Conservation (phyloP, 2,329 filamentous ascomycete species). For the Daldinia sp. region DNA sequence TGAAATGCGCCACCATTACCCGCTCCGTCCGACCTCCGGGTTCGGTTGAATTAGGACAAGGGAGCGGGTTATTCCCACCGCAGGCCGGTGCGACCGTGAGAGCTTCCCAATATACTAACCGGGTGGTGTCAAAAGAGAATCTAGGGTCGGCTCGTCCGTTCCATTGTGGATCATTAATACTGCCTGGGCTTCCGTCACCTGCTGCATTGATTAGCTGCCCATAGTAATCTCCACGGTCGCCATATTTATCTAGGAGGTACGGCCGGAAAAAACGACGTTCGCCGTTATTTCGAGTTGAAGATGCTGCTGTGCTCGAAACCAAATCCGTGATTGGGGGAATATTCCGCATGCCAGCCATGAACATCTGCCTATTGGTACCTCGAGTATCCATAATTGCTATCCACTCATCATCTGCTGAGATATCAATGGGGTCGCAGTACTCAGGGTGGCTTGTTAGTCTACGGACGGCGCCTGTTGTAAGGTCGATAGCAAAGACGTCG, state of each 20-base stretch:
- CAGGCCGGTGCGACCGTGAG: constrained; percentile 56
- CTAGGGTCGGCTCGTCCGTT: constrained; percentile 61
- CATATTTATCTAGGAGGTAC: constrained; percentile 57
- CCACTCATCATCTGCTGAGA: constrained; percentile 60
- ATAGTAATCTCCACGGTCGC: constrained; percentile 59
- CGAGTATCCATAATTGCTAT: constrained; percentile 59
- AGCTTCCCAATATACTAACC: constrained; percentile 58
- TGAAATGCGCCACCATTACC: constrained; percentile 58
- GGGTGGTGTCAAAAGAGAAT: constrained; percentile 57
- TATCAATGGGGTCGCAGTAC: constrained; percentile 58
- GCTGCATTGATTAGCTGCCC: constrained; percentile 59
- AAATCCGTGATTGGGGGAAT: constrained; percentile 59
- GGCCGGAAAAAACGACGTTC: constrained; percentile 60
- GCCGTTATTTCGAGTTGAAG: constrained; percentile 61
- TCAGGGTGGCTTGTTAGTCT: constrained; percentile 59
- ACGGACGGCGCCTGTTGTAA: constrained; percentile 56
- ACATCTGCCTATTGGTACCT: constrained; percentile 58
- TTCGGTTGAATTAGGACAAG: constrained; percentile 56
- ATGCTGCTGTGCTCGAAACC: constrained; percentile 49
- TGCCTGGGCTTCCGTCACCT: constrained; percentile 52
- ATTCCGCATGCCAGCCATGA: constrained; percentile 54
- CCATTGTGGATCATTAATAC: constrained; percentile 61
- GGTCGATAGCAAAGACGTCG: constrained; percentile 58
- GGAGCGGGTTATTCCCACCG: constrained; percentile 58
- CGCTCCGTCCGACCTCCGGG: constrained; percentile 55